Conservation (phyloP, 225 moss, liverwort and hornwort species). For the Physcomitrium patens region DNA sequence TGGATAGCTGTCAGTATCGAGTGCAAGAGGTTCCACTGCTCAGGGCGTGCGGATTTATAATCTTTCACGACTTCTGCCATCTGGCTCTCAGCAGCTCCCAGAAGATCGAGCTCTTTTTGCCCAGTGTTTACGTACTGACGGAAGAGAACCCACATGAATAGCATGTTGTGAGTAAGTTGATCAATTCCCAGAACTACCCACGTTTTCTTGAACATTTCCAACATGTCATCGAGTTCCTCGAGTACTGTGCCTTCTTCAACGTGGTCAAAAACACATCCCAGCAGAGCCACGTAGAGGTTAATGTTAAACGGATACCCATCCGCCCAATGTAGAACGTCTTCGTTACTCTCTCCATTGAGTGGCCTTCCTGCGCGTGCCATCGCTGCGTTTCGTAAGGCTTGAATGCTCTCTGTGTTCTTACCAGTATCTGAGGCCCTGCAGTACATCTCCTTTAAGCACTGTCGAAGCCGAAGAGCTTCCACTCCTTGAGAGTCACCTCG, state of each 20-base stretch:
- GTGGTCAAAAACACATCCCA: conserved; percentile 67
- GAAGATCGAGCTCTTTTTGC: conserved; percentile 61
- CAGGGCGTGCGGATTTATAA: conserved; percentile 45
- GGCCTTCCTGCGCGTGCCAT: conserved; percentile 73
- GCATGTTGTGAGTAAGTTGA: conserved; percentile 63
- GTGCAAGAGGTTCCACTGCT: conserved; percentile 59
- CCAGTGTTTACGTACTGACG: conserved; percentile 74
- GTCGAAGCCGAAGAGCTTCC: conserved; percentile 71
- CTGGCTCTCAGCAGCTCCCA: conserved; percentile 70
- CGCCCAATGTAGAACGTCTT: conserved; percentile 79
- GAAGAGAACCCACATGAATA: conserved; percentile 94
- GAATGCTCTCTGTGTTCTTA: conserved; percentile 74
- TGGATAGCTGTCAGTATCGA: conserved; percentile 62
- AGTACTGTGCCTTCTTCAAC: conserved; percentile 68
- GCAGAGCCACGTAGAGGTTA: conserved; percentile 67
- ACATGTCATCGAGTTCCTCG: conserved; percentile 78
- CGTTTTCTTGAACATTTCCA: conserved; percentile 83
- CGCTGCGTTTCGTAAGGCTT: conserved; percentile 74
- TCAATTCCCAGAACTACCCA: conserved; percentile 83
- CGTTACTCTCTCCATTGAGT: conserved; percentile 61
- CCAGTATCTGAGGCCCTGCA: conserved; percentile 68
- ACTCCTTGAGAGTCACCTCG: conserved; percentile 60
- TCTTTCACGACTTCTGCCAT: conserved; percentile 66
- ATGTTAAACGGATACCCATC: conserved; percentile 87
- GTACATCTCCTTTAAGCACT: conserved; percentile 73